Evolutionary conservation across 768 basidiomycete species (phyloP).

Genomic region (Russula sp.): DNA sequence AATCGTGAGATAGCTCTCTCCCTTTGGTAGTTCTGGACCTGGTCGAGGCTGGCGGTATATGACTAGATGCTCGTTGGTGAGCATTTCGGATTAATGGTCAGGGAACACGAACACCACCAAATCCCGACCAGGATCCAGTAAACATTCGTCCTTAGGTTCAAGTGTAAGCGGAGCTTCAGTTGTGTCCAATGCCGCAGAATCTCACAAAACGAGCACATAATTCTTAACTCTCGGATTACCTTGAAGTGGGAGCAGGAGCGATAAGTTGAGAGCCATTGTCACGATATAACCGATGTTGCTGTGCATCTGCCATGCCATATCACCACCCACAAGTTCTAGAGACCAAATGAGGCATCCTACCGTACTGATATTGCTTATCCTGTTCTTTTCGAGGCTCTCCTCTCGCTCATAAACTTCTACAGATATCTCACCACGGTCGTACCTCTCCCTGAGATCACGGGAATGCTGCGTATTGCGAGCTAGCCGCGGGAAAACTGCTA

Average conservation of each 20-base stretch:
- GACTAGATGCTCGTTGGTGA: constrained; percentile 36
- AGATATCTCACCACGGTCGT: constrained; percentile 51
- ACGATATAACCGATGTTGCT: constrained; percentile 70
- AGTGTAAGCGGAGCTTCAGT: background rate
- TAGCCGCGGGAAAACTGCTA: constrained; percentile 70
- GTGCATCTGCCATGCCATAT: constrained; percentile 42
- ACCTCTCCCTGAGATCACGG: constrained; percentile 45
- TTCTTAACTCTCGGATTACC: constrained; percentile 61
- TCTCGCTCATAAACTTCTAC: constrained; percentile 62
- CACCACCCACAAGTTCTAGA: background rate
- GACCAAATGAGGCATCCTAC: constrained; percentile 32
- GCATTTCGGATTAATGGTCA: background rate
- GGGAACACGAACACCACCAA: constrained; percentile 69
- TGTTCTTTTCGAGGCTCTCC: constrained; percentile 76
- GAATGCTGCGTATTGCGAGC: constrained; percentile 70
- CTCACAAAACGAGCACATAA: constrained; percentile 64
- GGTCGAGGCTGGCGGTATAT: constrained; percentile 78
- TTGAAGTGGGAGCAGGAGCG: constrained; percentile 56
- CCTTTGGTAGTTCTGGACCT: constrained; percentile 70
- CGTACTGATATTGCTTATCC: constrained; percentile 79
- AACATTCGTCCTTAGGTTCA: constrained; percentile 45
- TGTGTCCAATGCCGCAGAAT: no score
- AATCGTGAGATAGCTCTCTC: constrained; percentile 68
- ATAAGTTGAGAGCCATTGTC: constrained; percentile 57
- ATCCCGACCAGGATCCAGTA: constrained; percentile 78